Evolutionary conservation across 228 moss, liverwort and hornwort genomes (phyloP).

Genomic region (Sphagnum magellanicum): DNA sequence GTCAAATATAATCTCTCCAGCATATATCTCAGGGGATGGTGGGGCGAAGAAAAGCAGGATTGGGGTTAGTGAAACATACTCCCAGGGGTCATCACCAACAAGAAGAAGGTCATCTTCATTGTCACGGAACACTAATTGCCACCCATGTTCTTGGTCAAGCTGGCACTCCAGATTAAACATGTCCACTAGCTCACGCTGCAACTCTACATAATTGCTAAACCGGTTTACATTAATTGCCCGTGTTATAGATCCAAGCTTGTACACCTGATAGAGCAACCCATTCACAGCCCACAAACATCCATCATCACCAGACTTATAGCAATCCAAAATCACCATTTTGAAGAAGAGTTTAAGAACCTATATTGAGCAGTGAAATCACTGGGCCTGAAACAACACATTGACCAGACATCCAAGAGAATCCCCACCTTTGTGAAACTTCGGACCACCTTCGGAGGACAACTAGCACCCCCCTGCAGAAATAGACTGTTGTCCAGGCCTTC

Average conservation of each 20-base stretch:
- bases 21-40: too few relatives aligned
- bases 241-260: constrained; percentile 86
- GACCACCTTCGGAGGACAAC: constrained; percentile 45
- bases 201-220: constrained; percentile 63
- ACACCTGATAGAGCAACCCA: constrained; percentile 40
- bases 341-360: too few relatives aligned
- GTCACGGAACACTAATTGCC: constrained; percentile 82
- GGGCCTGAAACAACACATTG: too few relatives aligned
- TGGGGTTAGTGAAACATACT: constrained; percentile 33
- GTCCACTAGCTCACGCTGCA: constrained; percentile 66
- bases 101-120: constrained; percentile 89
- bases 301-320: too few relatives aligned
- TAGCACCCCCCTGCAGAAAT: constrained; percentile 49
- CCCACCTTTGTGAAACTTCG: constrained; percentile 77
- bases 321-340: too few relatives aligned
- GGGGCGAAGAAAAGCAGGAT: neutral
- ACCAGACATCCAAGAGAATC: too few relatives aligned
- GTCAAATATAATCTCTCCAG: too few relatives aligned
- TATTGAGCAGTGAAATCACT: too few relatives aligned
- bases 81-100: constrained; percentile 89
- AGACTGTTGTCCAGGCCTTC: constrained; percentile 43
- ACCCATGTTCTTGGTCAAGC: constrained; percentile 79
- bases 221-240: constrained; percentile 88
- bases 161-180: constrained; percentile 93
- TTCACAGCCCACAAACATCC: too few relatives aligned